These are phyloP conservation scores for Ilyonectria destructans DNA, from an alignment of 2,329 filamentous ascomycete genomes.

Conservation along the genomic window DNA sequence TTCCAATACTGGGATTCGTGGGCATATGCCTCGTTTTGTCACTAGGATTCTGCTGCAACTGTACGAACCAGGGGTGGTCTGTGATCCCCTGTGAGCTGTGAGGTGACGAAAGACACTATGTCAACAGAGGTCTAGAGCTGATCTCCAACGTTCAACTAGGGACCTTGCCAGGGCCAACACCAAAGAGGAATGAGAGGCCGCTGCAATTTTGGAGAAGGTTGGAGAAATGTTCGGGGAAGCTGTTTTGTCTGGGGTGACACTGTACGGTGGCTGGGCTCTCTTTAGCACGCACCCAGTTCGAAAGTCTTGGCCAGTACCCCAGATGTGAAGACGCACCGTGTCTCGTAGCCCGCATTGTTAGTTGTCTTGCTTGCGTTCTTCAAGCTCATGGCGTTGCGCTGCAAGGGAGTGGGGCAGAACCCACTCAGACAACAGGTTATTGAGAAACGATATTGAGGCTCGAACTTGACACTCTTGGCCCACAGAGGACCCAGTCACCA, in stretches of 20 bases:
- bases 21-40: constrained; percentile 47
- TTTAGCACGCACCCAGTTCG: not conserved
- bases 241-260: constrained; percentile 11
- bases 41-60: constrained; percentile 32
- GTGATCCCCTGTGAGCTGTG: constrained; percentile 33
- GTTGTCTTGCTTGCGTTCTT: constrained; percentile 39
- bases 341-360: constrained; percentile 35
- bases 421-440: constrained; percentile 34
- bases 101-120: constrained; percentile 36
- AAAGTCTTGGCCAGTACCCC: constrained; percentile 31
- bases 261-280: not conserved
- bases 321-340: constrained; percentile 29
- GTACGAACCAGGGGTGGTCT: constrained; percentile 29
- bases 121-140: constrained; percentile 25
- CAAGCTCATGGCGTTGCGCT: constrained; percentile 33
- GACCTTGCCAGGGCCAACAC: constrained; percentile 35
- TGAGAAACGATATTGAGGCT: constrained; percentile 29
- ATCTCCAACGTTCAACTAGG: constrained; percentile 41
- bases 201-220: constrained; percentile 28
- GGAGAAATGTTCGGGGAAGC: constrained; percentile 32
- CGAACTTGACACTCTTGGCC: not conserved
- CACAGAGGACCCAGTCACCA: constrained; percentile 9
- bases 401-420: constrained; percentile 42
- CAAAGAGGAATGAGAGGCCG: constrained; percentile 30
- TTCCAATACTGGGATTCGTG: constrained; percentile 41